Evolutionary conservation across 1,139 yeast genomes (phyloP), one percentile per base, ranked within the genome.

Genomic region (Pneumocystis carinii): DNA sequence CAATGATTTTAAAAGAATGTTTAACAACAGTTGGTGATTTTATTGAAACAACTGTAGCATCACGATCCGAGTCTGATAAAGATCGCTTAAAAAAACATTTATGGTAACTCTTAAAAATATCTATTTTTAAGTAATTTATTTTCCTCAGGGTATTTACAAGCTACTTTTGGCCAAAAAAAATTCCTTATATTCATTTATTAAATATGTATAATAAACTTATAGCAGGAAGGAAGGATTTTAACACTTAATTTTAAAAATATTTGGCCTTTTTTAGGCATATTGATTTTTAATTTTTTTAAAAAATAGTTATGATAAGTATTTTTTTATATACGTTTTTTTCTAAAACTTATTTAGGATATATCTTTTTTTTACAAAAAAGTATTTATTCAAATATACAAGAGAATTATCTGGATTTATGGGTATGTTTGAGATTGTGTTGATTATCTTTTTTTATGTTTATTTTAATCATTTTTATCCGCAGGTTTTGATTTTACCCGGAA

Each of bases 21-120:
- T 77, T 94, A 67, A 73, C 86, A 17, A 79, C 80, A n/a, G 87
- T 92, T 63, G 98, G 98, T 35, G 84, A 83, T 67, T 85, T 81
- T 69, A 88, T 89, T 67, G 79, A 75, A 60, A 70, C 71, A 59
- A 72, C 73, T 58, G 71, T 72, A n/a, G 61, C 66, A 14, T 67
- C 66, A 59, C 69, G 61, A n/a, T 64, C 71, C 0, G 68, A 65
- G 0, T 72, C 71, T 19, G 75, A 74, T 24, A 72, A 74, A 61
- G 76, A 74, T 39, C 80, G 78, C 69, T 68, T 78, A 61, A 77
- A 79, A 67, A 84, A 82, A 72, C 96, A 90, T 70, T 76, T 92
- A 66, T 92, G 99, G 69, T 82, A 48, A 7, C 14, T 48, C 24
- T 4, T 24, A 12, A 10, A 24, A n/a, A 24, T 12, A 32, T n/a